Evolutionary conservation across 495 filamentous ascomycete species (phyloP), one percentile per base, ranked within the genome.

Genomic region (Melanomma pulvis-pyrius): DNA sequence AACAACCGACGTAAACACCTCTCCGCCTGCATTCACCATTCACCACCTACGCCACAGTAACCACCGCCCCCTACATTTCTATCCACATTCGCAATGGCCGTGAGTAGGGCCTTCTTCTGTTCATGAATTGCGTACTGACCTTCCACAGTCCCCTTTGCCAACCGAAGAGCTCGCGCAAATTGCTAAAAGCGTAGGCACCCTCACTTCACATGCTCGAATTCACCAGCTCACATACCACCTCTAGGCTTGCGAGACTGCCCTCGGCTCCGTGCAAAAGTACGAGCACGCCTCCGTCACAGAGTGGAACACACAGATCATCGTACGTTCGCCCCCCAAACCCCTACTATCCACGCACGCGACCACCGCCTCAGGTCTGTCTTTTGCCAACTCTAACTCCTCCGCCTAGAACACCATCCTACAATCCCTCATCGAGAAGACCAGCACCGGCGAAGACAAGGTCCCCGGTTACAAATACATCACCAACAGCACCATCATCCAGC

Each of bases 401-500:
- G 28, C 25, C 53, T 71, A 96, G 92, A 94, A 92, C 81, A 84
- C 84, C 44, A 90, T 96, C 80, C 90, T 98, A 61, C 87, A 90
- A 74, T 83, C 87, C 53, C 82, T 98, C 60, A 92, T 97, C 76
- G 83, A 88, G 61, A 93, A 96, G 71, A 89, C 92, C 46, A 54
- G 74, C 17, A 49, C 82, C 80, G 61, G 75, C 26, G 76, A 83
- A 24, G 70, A 76, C 0, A 76, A 82, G 7, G 77, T 78, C 12
- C 76, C 83, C 8, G 77, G 78, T 17, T 96, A 88, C 83, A 97
- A 97, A 77, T 98, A 91, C 78, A 88, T 90, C 64, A 91, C 96
- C 76, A 97, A 96, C 83, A 96, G 91, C 82, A 98, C 92, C 69
- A 97, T 98, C 74, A 94, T 98, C 64, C 94, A 98, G 77, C 93